Conservation (phyloP, 257 asterid species). For the Phtheirospermum japonicum region DNA sequence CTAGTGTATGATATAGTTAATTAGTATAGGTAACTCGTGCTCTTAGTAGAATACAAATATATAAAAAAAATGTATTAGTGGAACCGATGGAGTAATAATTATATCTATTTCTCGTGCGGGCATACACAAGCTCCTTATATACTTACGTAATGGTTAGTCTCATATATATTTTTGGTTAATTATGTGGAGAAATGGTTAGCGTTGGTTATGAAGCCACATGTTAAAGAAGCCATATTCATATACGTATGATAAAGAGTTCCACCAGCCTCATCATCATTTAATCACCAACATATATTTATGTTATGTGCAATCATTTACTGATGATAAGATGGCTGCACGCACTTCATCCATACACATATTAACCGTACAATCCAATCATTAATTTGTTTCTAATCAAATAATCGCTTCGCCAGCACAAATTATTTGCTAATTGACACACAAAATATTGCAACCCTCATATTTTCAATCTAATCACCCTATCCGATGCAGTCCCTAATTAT, state of each 20-base stretch:
- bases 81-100: too few species aligned
- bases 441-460: conserved; percentile 11
- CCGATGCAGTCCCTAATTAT: too few species aligned
- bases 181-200: neutral
- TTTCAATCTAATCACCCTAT: too few species aligned
- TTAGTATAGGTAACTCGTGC: too few species aligned
- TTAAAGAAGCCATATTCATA: neutral
- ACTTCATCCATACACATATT: neutral
- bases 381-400: neutral
- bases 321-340: neutral
- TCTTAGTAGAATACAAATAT: too few species aligned
- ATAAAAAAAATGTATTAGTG: too few species aligned
- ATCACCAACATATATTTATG: neutral
- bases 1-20: too few species aligned
- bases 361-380: conserved; percentile 11
- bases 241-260: conserved; percentile 4
- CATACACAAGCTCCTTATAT: neutral
- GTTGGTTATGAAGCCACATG: conserved; percentile 18
- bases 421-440: conserved; percentile 24
- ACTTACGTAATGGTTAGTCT: neutral
- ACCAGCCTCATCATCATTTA: neutral
- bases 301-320: neutral
- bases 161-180: neutral
- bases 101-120: neutral
- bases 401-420: conserved; percentile 20